phyloP scores from a whole-genome alignment of 2,329 filamentous ascomycete species.

The Fusarium cyanostomum region DNA sequence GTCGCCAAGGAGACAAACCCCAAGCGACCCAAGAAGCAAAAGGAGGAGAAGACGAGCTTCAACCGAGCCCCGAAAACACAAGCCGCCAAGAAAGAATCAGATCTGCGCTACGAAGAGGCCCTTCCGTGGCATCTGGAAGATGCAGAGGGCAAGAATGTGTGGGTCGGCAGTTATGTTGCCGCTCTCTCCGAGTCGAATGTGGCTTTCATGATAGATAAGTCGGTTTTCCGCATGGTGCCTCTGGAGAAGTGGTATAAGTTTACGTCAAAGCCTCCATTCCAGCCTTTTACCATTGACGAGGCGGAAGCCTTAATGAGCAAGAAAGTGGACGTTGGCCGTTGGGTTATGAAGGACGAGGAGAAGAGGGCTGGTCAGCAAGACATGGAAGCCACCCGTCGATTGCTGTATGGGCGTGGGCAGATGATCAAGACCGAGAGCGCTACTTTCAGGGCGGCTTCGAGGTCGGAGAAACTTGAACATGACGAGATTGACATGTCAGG shows the following conservation, averaged over 20 bases:
- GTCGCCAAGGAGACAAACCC: slow-evolving; percentile 68
- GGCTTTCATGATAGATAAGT: slow-evolving; percentile 76
- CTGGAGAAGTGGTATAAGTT: slow-evolving; percentile 97
- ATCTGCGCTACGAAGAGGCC: slow-evolving; percentile 90
- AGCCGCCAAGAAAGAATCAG: slow-evolving; percentile 78
- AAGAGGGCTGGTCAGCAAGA: slow-evolving; percentile 65
- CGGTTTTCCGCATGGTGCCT: slow-evolving; percentile 84
- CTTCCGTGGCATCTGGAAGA: slow-evolving; percentile 97
- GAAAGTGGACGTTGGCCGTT: slow-evolving; percentile 79
- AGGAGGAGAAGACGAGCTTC: slow-evolving; percentile 87
- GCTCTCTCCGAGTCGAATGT: slow-evolving; percentile 88
- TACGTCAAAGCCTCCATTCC: slow-evolving; percentile 80
- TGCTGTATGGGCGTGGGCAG: slow-evolving; percentile 62
- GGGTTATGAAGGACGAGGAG: slow-evolving; percentile 77
- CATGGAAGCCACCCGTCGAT: slow-evolving; percentile 66
- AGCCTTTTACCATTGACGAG: slow-evolving; percentile 81
- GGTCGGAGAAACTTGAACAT: slow-evolving; percentile 74
- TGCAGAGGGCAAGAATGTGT: slow-evolving; percentile 93
- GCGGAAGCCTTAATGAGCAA: slow-evolving; percentile 85
- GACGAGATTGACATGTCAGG: slow-evolving; percentile 74
- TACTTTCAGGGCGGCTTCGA: slow-evolving; percentile 69
- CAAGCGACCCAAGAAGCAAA: slow-evolving; percentile 69
- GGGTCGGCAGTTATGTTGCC: slow-evolving; percentile 90
- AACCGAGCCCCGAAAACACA: slow-evolving; percentile 82
- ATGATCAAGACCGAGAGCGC: slow-evolving; percentile 74